A percentile compares a stretch with the other conserved stretches of the same genome.
These are phyloP conservation scores for Aspergillus incahuasiensis DNA, from an alignment of 495 filamentous ascomycete species.

Conservation along the genomic window DNA sequence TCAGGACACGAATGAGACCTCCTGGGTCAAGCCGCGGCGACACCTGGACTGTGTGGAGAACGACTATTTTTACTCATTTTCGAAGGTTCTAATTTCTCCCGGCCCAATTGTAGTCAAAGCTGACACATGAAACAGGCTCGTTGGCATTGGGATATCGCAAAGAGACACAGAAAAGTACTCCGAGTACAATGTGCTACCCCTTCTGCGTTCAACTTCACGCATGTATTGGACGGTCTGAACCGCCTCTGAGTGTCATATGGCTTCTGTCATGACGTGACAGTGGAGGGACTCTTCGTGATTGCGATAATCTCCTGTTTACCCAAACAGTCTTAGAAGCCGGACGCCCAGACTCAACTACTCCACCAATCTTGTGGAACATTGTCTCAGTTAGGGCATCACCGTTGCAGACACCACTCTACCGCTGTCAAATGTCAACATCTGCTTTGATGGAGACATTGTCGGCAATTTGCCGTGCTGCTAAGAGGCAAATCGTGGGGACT, in stretches of 20 bases:
- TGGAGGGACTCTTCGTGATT: neutral
- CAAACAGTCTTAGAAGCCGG: neutral
- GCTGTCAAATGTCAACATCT: too few relatives aligned
- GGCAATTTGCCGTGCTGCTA: too few relatives aligned
- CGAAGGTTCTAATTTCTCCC: constrained; percentile 3
- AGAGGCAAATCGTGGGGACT: neutral
- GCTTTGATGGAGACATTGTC: too few relatives aligned
- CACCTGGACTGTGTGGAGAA: neutral
- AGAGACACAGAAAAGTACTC: neutral
- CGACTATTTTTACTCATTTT: constrained; percentile 1
- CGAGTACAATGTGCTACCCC: neutral
- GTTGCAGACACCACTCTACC: too few relatives aligned
- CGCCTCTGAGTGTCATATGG: neutral
- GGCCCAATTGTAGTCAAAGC: neutral
- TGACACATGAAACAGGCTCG: neutral
- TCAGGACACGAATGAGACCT: neutral
- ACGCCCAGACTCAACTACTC: constrained; percentile 1
- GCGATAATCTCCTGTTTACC: constrained; percentile 4
- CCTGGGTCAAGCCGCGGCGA: neutral
- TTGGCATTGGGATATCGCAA: neutral
- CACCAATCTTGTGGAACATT: constrained; percentile 3
- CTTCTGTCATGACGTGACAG: neutral
- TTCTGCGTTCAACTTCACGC: too few relatives aligned
- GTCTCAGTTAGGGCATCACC: neutral
- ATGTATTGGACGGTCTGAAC: neutral